Base-by-base conservation (phyloP, 2,329 filamentous ascomycete species). In the Cryphonectria radicalis region DNA sequence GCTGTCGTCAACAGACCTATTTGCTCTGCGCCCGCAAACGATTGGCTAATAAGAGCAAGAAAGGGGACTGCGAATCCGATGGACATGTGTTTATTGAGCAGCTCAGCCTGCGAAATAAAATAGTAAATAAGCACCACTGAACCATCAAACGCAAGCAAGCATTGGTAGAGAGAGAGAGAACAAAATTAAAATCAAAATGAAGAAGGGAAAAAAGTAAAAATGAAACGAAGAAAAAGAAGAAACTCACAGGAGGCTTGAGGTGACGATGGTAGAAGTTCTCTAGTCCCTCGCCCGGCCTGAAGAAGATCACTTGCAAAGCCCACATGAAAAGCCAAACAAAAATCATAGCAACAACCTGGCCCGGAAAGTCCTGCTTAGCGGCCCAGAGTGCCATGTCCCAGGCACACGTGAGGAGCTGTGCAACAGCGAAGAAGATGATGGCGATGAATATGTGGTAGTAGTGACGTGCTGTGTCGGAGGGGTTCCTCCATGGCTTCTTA, bases 11-110 rank as follows among this genome's bases (percentile, higher is more conserved):
- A 80, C 25, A 81, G 75, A 6, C 81, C 84, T n/a, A 87, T 80
- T 0, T 74, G 76, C 69, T 78, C 77, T 3, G 70, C 73, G 25
- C 77, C 74, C 25, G 78, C 76, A 10, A 83, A 73, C 14, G 80
- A 74, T 8, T 81, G 72, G 2, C 76, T 75, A 55, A 82, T 81
- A 19, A 87, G 80, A 79, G 84, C 83, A 1, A 86, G 77, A 2
- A 88, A 81, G 0, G 86, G 86, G 2, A 87, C 80, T 0, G 84
- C 82, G 73, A 88, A 88, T 3, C 84, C 86, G 7, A 87, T 76
- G 0, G 85, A 85, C 74, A 88, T 82, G 75, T 88, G 84, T 3
- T 81, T 77, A 73, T 88, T 88, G 68, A 87, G 80, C 13, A 87
- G 81, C 64, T 87, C 81, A 32, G 86, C 80, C 85, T 87, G 5